Conservation (phyloP, 331 rosid species). For the Phaseolus coccineus region DNA sequence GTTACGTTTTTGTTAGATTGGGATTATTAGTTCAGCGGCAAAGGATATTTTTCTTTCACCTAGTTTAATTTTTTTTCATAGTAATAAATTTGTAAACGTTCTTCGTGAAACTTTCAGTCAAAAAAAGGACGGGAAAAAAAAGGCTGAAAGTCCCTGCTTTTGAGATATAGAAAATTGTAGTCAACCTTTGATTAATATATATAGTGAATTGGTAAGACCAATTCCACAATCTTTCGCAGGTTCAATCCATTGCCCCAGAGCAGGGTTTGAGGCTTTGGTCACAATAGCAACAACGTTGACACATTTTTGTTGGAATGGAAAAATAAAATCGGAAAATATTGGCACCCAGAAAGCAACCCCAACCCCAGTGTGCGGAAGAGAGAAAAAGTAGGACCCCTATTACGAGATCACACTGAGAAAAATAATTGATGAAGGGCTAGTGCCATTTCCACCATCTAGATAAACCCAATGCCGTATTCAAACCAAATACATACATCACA, state of each 20-base stretch:
- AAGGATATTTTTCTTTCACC: too few relatives aligned
- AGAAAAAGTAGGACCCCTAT: constrained; percentile 31
- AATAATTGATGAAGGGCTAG: constrained; percentile 23
- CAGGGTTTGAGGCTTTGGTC: constrained; percentile 12
- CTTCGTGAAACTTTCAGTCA: background rate
- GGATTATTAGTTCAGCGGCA: too few relatives aligned
- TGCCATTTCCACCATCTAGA: constrained; percentile 41
- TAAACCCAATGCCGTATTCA: constrained; percentile 44
- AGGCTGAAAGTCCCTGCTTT: background rate
- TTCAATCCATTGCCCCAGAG: background rate
- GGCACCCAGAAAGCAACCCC: constrained; percentile 29
- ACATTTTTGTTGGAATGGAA: constrained; percentile 7
- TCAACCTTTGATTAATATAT: background rate
- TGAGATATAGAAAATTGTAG: background rate
- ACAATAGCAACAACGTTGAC: constrained; percentile 7
- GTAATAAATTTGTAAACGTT: background rate
- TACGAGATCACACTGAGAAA: constrained; percentile 13
- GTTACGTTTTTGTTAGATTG: too few relatives aligned
- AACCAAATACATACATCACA: constrained; percentile 37
- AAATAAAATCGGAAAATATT: background rate
- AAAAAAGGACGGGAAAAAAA: background rate
- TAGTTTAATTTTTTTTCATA: too few relatives aligned
- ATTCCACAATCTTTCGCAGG: constrained; percentile 5
- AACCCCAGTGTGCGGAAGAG: background rate
- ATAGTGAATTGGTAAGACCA: constrained; percentile 15